Evolutionary conservation across 345 rosid genomes (phyloP).

Genomic region (Limnanthes douglasii): DNA sequence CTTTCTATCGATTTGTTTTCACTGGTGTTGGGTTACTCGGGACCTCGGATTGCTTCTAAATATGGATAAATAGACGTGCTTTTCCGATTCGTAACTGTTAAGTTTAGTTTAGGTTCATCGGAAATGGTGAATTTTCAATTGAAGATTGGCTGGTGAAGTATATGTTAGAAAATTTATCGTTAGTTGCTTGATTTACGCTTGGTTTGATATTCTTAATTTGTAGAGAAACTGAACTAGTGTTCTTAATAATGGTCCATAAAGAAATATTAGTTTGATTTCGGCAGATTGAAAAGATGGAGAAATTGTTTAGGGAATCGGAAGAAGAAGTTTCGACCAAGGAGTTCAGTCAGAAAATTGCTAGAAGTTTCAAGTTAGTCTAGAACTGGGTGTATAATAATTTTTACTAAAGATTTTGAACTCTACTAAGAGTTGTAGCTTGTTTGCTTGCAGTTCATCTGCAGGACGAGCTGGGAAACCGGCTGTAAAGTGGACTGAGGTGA

Average conservation of each 20-base stretch:
- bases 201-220: not conserved
- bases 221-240: not conserved
- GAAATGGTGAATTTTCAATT: no score
- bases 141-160: no score
- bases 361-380: conserved; percentile 34
- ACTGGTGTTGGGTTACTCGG: not conserved
- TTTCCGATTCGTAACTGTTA: no score
- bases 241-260: no score
- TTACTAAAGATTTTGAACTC: conserved; percentile 4
- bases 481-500: conserved; percentile 54
- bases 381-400: not conserved
- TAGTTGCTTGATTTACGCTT: not conserved
- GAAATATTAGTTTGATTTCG: not conserved
- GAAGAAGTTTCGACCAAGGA: conserved; percentile 22
- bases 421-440: not conserved
- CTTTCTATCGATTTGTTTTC: not conserved
- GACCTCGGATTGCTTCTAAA: not conserved
- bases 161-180: not conserved
- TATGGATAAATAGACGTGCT: no score
- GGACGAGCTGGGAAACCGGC: conserved; percentile 63
- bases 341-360: conserved; percentile 38
- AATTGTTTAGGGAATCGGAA: conserved; percentile 17
- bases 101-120: no score
- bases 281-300: conserved; percentile 50
- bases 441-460: conserved; percentile 36